Base-by-base conservation (phyloP, 2,329 filamentous ascomycete species). In the Pseudogymnoascus sp. region DNA sequence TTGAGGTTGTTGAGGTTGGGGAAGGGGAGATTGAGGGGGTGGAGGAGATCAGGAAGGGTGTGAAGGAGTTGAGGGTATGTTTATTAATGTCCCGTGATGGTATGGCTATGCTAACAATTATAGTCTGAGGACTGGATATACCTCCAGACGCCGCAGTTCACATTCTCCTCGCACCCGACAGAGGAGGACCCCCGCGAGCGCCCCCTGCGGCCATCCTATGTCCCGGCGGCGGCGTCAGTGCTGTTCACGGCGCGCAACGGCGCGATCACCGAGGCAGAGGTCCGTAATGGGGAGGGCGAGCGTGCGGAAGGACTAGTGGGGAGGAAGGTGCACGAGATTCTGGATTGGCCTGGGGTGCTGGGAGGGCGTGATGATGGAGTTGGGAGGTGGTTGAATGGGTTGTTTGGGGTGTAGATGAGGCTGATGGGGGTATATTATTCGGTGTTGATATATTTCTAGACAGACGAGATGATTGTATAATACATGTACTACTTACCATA, bases 131-230 rank as follows among this genome's bases (percentile, higher is more conserved):
- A 86, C 9, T 97, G 92, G 91, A 88, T 88, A 63, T 96, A 88
- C 74, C 84, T 84, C 2, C 92, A 96, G 75, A 96, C 92, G 1
- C 92, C 92, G 1, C 87, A 87, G 62, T 97, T 96, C 73, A 85
- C 82, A 6, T 86, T 93, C 67, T 85, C 84, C 3, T 86, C 82
- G 3, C 77, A 82, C 72, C 75, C 87, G 38, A 81, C 80, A 65
- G 78, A 84, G 66, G 78, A 84, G 35, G 64, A 63, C 60, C 77
- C 83, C 62, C 76, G 85, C 62, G 75, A 80, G 64, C 77, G 84
- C 39, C 83, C 84, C 0, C 68, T 72, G 0, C 64, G 83, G 11
- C 81, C 83, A 0, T 71, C 75, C 11, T 73, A 77, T 22, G 74
- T 88, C 2, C 78, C 78, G 4, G 64, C 73, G 28, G 75, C 75